These are phyloP conservation scores for Leucocoprinus sp. DNA, from an alignment of 768 basidiomycete species.

Conservation along the genomic window DNA sequence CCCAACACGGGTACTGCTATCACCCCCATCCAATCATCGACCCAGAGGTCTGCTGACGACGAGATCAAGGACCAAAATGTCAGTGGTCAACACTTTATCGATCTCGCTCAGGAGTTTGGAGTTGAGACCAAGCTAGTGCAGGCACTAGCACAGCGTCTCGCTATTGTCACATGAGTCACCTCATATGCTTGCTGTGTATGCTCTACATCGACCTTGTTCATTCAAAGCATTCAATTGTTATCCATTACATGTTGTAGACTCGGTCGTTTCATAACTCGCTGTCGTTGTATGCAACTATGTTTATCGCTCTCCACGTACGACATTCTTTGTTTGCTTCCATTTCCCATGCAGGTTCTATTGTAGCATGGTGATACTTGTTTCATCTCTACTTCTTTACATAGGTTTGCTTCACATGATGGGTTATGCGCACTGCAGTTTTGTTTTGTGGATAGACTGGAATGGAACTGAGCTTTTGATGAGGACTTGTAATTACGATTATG, in stretches of 20 bases:
- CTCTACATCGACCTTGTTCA: not conserved
- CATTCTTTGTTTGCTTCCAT: slow-evolving; percentile 9
- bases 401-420: too few species aligned
- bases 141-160: slow-evolving; percentile 55
- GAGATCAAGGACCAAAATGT: not conserved
- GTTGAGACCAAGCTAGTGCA: slow-evolving; percentile 60
- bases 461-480: too few species aligned
- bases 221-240: not conserved
- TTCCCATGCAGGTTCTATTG: too few species aligned
- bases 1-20: not conserved
- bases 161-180: slow-evolving; percentile 13
- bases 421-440: too few species aligned
- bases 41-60: not conserved
- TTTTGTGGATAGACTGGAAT: too few species aligned
- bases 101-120: slow-evolving; percentile 71
- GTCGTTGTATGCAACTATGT: slow-evolving; percentile 1
- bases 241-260: slow-evolving; percentile 8
- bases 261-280: slow-evolving; percentile 1
- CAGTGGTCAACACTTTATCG: slow-evolving; percentile 16
- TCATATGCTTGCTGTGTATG: slow-evolving; percentile 4
- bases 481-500: too few species aligned
- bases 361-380: too few species aligned
- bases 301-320: not conserved
- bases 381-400: too few species aligned
- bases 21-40: not conserved